These are phyloP conservation scores for Mycena indigotica DNA, from an alignment of 768 basidiomycete genomes.

Conservation along the genomic window DNA sequence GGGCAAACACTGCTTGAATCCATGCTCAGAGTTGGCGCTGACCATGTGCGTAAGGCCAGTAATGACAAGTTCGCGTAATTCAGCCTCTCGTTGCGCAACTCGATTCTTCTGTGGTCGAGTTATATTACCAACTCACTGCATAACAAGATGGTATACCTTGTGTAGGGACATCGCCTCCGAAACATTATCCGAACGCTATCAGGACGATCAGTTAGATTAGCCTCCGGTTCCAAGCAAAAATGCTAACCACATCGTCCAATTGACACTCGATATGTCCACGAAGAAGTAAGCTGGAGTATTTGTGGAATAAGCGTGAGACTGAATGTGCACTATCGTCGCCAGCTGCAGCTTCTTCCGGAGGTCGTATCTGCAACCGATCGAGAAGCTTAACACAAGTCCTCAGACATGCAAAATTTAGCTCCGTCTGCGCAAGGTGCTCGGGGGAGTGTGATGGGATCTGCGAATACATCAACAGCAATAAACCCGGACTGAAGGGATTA, in stretches of 20 bases:
- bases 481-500: too few species aligned
- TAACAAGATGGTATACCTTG: too few species aligned
- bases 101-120: conserved; percentile 40
- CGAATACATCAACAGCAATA: not conserved
- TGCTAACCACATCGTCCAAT: too few species aligned
- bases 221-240: conserved; percentile 52
- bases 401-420: too few species aligned
- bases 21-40: conserved; percentile 81
- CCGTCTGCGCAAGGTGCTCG: too few species aligned
- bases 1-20: conserved; percentile 86
- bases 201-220: too few species aligned
- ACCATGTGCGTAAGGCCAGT: conserved; percentile 81
- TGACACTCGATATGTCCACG: too few species aligned
- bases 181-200: conserved; percentile 49
- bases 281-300: conserved; percentile 69
- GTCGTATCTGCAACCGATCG: too few species aligned
- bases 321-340: too few species aligned
- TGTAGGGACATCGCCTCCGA: conserved; percentile 53
- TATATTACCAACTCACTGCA: too few species aligned
- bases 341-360: too few species aligned
- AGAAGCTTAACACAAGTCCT: too few species aligned
- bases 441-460: conserved; percentile 50
- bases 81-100: conserved; percentile 53
- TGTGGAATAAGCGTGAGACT: conserved; percentile 77
- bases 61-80: conserved; percentile 76